Conservation (phyloP, 2,329 filamentous ascomycete genomes). For the Sordariomycetes sp. region DNA sequence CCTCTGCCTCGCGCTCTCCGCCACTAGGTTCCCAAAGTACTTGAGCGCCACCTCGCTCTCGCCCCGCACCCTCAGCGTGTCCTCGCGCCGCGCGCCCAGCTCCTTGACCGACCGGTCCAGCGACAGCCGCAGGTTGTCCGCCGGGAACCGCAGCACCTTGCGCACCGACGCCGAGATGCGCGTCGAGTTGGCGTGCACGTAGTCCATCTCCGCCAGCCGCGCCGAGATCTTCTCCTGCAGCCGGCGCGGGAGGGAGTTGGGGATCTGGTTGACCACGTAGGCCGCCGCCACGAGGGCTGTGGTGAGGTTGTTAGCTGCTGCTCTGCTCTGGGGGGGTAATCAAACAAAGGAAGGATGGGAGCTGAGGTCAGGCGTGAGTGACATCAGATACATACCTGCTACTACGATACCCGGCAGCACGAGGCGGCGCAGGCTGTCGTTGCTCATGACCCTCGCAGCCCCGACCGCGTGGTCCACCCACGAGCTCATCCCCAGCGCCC, state of each 20-base stretch:
- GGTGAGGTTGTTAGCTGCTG: conserved; percentile 1
- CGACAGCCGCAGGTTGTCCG: conserved; percentile 73
- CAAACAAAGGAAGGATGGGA: not conserved
- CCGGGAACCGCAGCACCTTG: conserved; percentile 78
- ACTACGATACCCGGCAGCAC: conserved; percentile 71
- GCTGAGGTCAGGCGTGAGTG: not conserved
- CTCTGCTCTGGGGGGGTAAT: not conserved
- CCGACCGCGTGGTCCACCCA: conserved; percentile 86
- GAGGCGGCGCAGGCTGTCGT: conserved; percentile 69
- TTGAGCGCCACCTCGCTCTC: conserved; percentile 83
- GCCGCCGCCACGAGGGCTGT: conserved; percentile 62
- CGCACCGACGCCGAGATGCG: conserved; percentile 81
- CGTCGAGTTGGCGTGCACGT: conserved; percentile 77
- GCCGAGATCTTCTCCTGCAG: conserved; percentile 75
- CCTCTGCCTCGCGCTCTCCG: conserved; percentile 46
- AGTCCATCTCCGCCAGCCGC: conserved; percentile 75
- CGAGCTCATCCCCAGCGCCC: conserved; percentile 70
- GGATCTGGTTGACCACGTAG: conserved; percentile 80
- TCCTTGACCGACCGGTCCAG: conserved; percentile 81
- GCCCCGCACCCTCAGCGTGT: conserved; percentile 67
- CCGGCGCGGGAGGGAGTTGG: conserved; percentile 75
- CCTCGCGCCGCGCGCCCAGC: conserved; percentile 65
- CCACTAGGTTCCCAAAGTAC: conserved; percentile 81
- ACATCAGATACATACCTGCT: conserved; percentile 48
- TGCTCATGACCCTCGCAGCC: conserved; percentile 69